Evolutionary conservation across 2,329 filamentous ascomycete species (phyloP), one percentile per base, ranked within the genome.

Genomic region (Metarhizium anisopliae): DNA sequence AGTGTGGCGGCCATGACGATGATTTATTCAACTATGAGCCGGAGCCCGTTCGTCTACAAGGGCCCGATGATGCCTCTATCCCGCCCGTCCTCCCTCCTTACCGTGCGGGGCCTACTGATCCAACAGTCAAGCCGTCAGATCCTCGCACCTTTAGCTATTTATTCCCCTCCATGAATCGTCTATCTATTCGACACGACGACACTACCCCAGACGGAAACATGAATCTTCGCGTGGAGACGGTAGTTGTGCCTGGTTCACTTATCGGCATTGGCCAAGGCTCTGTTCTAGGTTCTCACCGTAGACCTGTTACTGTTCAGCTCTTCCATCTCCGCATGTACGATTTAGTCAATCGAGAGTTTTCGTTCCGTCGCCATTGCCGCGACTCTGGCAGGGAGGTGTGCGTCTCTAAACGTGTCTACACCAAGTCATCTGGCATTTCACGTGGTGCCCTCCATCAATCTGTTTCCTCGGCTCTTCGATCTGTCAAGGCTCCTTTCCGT

Each of bases 271-370:
- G 54, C 18, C 30, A 50, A 2, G 42, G 55, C 14, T 38, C 55
- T n/a, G 52, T 60, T 16, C 18, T 49, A 18, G 47, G 47, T 36
- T 53, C 51, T 32, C 38, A 14, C 10, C 30, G 36, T 16, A 38
- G 47, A 30, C 49, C 50, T 16, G 18, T 88, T 64, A 89, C 85
- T 5, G 73, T 84, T 11, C 82, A 86, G 68, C 84, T 99, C 51
- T 97, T 96, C 72, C 93, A 99, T 70, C 77, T 97, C 58, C 88
- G 91, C 64, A 96, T 99, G 90, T 86, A 96, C 68, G 90, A 97
- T 70, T 76, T 97, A 55, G 85, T 84, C 65, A 85, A 84, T 62
- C 84, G 94, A 52, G 89, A 95, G 59, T 96, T 96, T 71, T 96
- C 92, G 1, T 78, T 97, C 32, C 85, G 93, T 35, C 84, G 93